Base-by-base conservation (phyloP, 495 filamentous ascomycete species). In the Aspergillus haitiensis region DNA sequence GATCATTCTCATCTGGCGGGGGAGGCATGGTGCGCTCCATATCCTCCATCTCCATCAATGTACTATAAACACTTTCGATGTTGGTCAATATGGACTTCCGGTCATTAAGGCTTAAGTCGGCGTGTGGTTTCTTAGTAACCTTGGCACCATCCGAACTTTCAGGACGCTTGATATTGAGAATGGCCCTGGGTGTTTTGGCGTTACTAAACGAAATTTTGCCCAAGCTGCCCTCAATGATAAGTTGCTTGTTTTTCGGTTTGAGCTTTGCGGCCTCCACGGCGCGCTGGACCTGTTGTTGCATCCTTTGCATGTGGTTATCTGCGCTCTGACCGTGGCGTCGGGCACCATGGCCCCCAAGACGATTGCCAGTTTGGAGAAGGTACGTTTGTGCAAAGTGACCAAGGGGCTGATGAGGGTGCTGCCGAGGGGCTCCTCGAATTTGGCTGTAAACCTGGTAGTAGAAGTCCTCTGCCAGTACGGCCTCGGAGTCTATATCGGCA, bases 121-220 rank as follows among this genome's bases (percentile, higher is more conserved):
- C 66, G 37, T 78, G 69, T 21, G 74, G 61, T 69, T 77, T 73
- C 72, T 75, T 75, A 42, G 74, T 52, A 18, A 70, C 64, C 59
- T 81, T 81, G 35, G 73, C 65, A 10, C 75, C 77, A 7, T 84
- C 79, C n/a, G 76, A 77, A 62, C 80, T 87, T 34, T 96, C 93
- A n/a, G 82, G 76, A 15, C 92, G 89, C 77, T 97, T 97, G 73
- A 99, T 89, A 67, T 96, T 98, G 35, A 99, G 83, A 63, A 97
- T 82, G 33, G 93, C 92, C 70, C 93, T 91, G 0, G 94, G 94
- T 0, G 94, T 95, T 74, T 97, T 98, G 35, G 93, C 91, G 67
- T 99, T 99, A 78, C 93, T 96, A 78, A 98, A 99, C 0, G 92
- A 92, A 36, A 99, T 99, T 75, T 99, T 99, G 56, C 94, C 94